These are phyloP conservation scores for Casuarina glauca DNA, from an alignment of 306 rosid species.

Conservation along the genomic window DNA sequence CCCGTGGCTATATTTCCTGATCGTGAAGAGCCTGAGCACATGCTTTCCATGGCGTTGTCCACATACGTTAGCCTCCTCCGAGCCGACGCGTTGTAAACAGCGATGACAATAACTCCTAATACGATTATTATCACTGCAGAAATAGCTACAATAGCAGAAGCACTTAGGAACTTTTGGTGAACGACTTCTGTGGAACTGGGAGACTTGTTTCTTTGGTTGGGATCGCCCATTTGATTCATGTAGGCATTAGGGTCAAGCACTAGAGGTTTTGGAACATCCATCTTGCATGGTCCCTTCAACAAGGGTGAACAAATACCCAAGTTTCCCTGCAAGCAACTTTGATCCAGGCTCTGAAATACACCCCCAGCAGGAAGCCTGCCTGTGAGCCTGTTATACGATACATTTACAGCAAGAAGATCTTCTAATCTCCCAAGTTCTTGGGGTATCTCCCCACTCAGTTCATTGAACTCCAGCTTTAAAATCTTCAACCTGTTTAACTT, in stretches of 20 bases:
- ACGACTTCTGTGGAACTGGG: conserved; percentile 21
- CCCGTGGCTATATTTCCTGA: conserved; percentile 67
- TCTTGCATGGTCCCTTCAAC: conserved; percentile 81
- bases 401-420: conserved; percentile 78
- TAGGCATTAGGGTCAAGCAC: conserved; percentile 84
- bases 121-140: conserved; percentile 66
- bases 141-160: conserved; percentile 80
- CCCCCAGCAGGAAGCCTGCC: conserved; percentile 82
- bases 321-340: conserved; percentile 86
- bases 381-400: conserved; percentile 75
- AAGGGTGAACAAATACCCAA: conserved; percentile 82
- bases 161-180: conserved; percentile 69
- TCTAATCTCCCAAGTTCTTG: conserved; percentile 76
- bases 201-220: conserved; percentile 38
- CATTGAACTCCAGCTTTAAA: conserved; percentile 72
- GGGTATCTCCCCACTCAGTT: conserved; percentile 87
- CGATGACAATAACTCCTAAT: conserved; percentile 68
- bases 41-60: conserved; percentile 83
- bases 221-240: conserved; percentile 50
- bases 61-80: conserved; percentile 66
- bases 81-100: conserved; percentile 68
- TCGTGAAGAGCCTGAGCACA: conserved; percentile 77
- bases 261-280: conserved; percentile 89
- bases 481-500: conserved; percentile 68
- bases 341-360: conserved; percentile 73